Percentiles rank a stretch among this genome's conserved stretches.
phyloP scores from a whole-genome alignment of 768 basidiomycete genomes.

The Collybia mongolica region DNA sequence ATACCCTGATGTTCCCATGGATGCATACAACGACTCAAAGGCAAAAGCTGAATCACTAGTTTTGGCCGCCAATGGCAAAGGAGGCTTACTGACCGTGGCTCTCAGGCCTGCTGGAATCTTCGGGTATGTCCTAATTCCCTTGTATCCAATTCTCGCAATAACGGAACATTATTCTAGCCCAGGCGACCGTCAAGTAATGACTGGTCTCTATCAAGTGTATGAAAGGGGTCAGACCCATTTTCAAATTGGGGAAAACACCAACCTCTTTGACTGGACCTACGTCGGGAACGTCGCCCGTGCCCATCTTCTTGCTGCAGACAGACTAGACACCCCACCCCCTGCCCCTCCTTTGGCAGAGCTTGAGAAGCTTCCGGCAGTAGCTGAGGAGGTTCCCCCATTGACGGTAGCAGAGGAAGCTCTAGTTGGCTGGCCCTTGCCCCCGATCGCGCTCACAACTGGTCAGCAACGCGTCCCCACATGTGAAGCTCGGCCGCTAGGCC shows the following conservation, averaged over 20 bases:
- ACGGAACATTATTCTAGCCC: slow-evolving; percentile 48
- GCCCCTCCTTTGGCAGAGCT: slow-evolving; percentile 34
- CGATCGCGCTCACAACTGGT: slow-evolving; percentile 67
- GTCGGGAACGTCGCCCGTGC: slow-evolving; percentile 94
- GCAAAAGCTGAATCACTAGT: slow-evolving; percentile 84
- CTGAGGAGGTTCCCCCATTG: slow-evolving; percentile 40
- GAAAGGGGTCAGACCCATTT: slow-evolving; percentile 82
- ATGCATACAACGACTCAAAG: slow-evolving; percentile 95
- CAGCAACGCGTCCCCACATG: slow-evolving; percentile 72
- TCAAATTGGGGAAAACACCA: slow-evolving; percentile 92
- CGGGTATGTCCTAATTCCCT: slow-evolving; percentile 54
- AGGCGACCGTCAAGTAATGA: slow-evolving; percentile 85
- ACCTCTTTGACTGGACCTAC: slow-evolving; percentile 95
- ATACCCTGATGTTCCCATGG: slow-evolving; percentile 70
- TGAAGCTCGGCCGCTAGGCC: slow-evolving; percentile 79
- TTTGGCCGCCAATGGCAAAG: slow-evolving; percentile 82
- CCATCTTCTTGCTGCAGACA: slow-evolving; percentile 92
- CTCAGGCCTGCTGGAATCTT: slow-evolving; percentile 94
- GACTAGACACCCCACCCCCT: slow-evolving; percentile 56
- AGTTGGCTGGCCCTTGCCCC: slow-evolving; percentile 52
- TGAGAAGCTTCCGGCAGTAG: slow-evolving; percentile 31
- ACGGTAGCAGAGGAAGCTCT: slow-evolving; percentile 39
- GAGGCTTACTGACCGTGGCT: slow-evolving; percentile 84
- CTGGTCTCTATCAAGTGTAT: slow-evolving; percentile 78
- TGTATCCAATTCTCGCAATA: not conserved